phyloP scores from a whole-genome alignment of 148 eudicot species.

The Fagopyrum esculentum region DNA sequence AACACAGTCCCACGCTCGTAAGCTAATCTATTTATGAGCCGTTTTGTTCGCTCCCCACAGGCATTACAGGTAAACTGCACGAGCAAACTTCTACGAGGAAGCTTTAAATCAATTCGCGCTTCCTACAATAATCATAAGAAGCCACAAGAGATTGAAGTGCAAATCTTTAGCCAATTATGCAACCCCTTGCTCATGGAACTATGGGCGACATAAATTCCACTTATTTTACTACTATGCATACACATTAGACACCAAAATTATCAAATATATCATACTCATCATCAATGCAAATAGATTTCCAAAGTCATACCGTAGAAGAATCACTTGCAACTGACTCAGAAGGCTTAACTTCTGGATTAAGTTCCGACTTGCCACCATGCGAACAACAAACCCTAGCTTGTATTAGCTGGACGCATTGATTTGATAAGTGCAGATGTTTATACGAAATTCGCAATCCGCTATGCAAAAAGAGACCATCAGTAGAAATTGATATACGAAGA shows the following conservation, averaged over 20 bases:
- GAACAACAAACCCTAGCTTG: background rate
- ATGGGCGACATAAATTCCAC: background rate
- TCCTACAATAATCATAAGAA: slow-evolving; percentile 33
- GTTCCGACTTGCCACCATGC: background rate
- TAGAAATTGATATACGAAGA: background rate
- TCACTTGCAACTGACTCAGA: background rate
- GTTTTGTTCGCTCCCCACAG: slow-evolving; percentile 72
- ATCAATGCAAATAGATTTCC: background rate
- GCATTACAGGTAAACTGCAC: slow-evolving; percentile 77
- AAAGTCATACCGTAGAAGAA: background rate
- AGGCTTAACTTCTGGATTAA: background rate
- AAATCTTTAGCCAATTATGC: background rate
- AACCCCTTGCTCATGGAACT: background rate
- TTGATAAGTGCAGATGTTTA: background rate
- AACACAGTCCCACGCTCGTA: slow-evolving; percentile 93
- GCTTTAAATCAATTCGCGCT: slow-evolving; percentile 53
- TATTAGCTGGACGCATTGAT: background rate
- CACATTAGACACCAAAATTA: background rate
- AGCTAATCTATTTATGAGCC: slow-evolving; percentile 75
- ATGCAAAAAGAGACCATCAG: background rate
- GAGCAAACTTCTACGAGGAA: slow-evolving; percentile 85
- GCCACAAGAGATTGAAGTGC: background rate
- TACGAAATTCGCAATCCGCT: background rate
- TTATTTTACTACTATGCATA: background rate
- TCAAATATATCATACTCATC: background rate